phyloP scores from a whole-genome alignment of 768 basidiomycete species.

The Neoboletus magnificus region DNA sequence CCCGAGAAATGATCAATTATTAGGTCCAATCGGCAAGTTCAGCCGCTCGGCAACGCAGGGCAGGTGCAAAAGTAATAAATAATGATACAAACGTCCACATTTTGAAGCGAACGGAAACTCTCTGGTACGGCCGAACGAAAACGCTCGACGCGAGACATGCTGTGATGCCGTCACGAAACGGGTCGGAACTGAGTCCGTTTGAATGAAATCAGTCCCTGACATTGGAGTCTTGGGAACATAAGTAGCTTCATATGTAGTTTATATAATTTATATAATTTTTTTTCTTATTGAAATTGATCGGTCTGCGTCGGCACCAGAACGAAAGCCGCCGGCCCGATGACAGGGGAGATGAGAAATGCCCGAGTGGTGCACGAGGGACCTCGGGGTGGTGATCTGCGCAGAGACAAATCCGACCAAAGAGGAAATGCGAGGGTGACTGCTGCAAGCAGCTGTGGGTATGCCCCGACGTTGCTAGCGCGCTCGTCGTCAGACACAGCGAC shows the following conservation, averaged over 20 bases:
- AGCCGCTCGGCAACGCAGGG: neutral
- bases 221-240: neutral
- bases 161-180: slow-evolving; percentile 4
- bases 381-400: slow-evolving; percentile 24
- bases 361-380: slow-evolving; percentile 15
- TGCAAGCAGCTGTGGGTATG: neutral
- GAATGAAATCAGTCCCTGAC: neutral
- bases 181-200: neutral
- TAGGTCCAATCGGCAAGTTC: neutral
- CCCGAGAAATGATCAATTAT: neutral
- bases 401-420: slow-evolving; percentile 18
- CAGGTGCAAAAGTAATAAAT: neutral
- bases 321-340: slow-evolving; percentile 35
- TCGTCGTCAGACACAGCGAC: slow-evolving; percentile 10
- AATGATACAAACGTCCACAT: neutral
- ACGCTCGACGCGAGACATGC: neutral
- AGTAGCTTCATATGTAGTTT: neutral
- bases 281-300: slow-evolving; percentile 11
- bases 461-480: slow-evolving; percentile 4
- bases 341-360: slow-evolving; percentile 15
- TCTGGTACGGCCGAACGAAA: neutral
- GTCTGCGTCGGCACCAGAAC: slow-evolving; percentile 27
- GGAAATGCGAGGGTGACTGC: slow-evolving; percentile 3
- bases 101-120: neutral
- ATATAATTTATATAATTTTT: slow-evolving; percentile 6